These are phyloP conservation scores for Parafenestella ontariensis DNA, from an alignment of 2,329 filamentous ascomycete species.

Conservation along the genomic window DNA sequence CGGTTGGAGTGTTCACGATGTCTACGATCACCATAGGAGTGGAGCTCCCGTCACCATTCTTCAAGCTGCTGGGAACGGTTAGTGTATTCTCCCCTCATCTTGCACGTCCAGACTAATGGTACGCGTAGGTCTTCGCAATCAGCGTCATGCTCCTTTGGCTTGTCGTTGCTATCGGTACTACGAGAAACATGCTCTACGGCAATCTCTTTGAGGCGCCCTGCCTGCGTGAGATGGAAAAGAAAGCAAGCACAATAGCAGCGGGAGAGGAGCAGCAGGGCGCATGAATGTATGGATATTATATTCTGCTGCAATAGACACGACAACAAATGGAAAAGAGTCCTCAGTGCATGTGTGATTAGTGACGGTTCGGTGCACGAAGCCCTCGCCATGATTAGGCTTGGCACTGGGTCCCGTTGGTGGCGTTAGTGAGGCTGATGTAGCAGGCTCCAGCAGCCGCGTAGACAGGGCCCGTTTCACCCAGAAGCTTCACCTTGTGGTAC, in stretches of 20 bases:
- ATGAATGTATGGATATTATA: background rate
- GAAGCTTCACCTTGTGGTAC: slow-evolving; percentile 14
- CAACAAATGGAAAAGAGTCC: too few relatives aligned
- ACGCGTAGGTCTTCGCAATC: slow-evolving; percentile 53
- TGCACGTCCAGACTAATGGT: background rate
- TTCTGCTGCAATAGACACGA: too few relatives aligned
- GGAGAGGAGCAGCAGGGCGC: slow-evolving; percentile 4
- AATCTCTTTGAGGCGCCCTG: slow-evolving; percentile 63
- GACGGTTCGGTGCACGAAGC: background rate
- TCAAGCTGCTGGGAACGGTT: slow-evolving; percentile 60
- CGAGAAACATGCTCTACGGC: slow-evolving; percentile 56
- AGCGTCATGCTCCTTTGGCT: slow-evolving; percentile 63
- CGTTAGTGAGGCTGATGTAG: slow-evolving; percentile 26
- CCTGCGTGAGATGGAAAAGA: slow-evolving; percentile 45
- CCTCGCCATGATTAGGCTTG: slow-evolving; percentile 4
- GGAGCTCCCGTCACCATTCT: slow-evolving; percentile 63
- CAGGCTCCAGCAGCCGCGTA: slow-evolving; percentile 35
- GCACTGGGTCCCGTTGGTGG: slow-evolving; percentile 18
- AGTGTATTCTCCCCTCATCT: background rate
- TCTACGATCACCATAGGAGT: slow-evolving; percentile 55
- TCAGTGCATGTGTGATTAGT: too few relatives aligned
- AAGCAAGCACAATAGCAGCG: slow-evolving; percentile 11
- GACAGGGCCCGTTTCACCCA: slow-evolving; percentile 22
- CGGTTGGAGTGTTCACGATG: slow-evolving; percentile 57
- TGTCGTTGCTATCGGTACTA: slow-evolving; percentile 58